These are phyloP conservation scores for Nemania abortiva DNA, from an alignment of 2,329 filamentous ascomycete genomes.

Conservation along the genomic window DNA sequence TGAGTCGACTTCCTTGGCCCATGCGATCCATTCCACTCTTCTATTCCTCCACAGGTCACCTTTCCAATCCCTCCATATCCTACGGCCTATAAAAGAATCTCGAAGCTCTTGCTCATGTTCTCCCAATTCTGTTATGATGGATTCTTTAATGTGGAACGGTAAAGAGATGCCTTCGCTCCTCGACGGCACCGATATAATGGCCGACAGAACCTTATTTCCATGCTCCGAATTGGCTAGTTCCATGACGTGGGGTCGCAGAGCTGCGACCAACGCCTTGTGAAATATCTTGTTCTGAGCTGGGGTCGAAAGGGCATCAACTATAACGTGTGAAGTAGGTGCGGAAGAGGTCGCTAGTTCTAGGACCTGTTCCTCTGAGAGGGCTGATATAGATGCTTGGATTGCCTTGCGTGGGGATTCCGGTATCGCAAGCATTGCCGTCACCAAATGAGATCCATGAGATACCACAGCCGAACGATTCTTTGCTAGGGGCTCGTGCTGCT, in stretches of 20 bases:
- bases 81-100: slow-evolving; percentile 66
- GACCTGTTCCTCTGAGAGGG: slow-evolving; percentile 67
- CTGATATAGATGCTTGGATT: slow-evolving; percentile 78
- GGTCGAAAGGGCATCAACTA: slow-evolving; percentile 63
- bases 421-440: slow-evolving; percentile 81
- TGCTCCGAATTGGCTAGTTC: slow-evolving; percentile 63
- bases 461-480: slow-evolving; percentile 70
- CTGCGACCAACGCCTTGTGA: slow-evolving; percentile 67
- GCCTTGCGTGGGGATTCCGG: slow-evolving; percentile 76
- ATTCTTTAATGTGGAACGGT: slow-evolving; percentile 70
- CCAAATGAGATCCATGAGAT: slow-evolving; percentile 83
- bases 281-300: slow-evolving; percentile 64
- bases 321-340: slow-evolving; percentile 62
- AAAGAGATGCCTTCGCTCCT: slow-evolving; percentile 62
- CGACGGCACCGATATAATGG: slow-evolving; percentile 63
- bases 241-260: slow-evolving; percentile 59
- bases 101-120: slow-evolving; percentile 63
- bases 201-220: slow-evolving; percentile 65
- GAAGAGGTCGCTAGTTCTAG: slow-evolving; percentile 73
- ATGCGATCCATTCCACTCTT: slow-evolving; percentile 66
- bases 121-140: slow-evolving; percentile 63
- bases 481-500: slow-evolving; percentile 54
- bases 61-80: slow-evolving; percentile 69
- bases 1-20: slow-evolving; percentile 65
- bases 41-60: slow-evolving; percentile 69